Conservation (phyloP, 2,329 filamentous ascomycete species). For the Capronia epimyces region DNA sequence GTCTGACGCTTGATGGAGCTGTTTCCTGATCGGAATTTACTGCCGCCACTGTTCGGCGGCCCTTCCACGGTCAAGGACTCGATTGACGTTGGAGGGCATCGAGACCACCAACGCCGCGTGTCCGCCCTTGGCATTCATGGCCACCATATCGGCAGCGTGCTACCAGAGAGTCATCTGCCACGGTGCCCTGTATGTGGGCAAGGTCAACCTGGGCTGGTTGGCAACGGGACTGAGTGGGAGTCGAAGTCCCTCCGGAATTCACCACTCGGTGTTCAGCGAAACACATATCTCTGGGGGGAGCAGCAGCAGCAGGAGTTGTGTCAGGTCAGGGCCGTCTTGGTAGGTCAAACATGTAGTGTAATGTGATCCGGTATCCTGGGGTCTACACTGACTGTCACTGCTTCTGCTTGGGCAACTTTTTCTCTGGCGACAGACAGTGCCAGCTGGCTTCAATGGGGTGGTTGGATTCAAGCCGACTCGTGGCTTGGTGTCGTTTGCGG, state of each 20-base stretch:
- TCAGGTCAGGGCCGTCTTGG: slow-evolving; percentile 51
- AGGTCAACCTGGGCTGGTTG: slow-evolving; percentile 57
- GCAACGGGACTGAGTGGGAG: slow-evolving; percentile 58
- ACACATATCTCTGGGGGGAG: slow-evolving; percentile 54
- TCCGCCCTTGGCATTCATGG: slow-evolving; percentile 44
- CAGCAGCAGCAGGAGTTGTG: slow-evolving; percentile 52
- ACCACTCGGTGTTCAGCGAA: slow-evolving; percentile 47
- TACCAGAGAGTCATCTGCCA: slow-evolving; percentile 46
- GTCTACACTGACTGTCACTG: neutral
- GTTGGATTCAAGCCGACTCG: slow-evolving; percentile 31
- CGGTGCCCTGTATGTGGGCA: slow-evolving; percentile 54
- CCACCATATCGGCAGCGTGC: slow-evolving; percentile 44
- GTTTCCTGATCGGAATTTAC: slow-evolving; percentile 37
- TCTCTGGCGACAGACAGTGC: slow-evolving; percentile 43
- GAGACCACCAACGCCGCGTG: slow-evolving; percentile 48
- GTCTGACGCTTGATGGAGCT: slow-evolving; percentile 40
- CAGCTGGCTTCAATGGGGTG: slow-evolving; percentile 30
- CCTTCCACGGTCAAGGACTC: slow-evolving; percentile 49
- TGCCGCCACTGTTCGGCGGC: slow-evolving; percentile 47
- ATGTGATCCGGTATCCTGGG: neutral
- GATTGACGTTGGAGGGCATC: slow-evolving; percentile 43
- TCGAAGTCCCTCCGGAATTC: slow-evolving; percentile 54
- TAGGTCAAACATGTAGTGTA: slow-evolving; percentile 25
- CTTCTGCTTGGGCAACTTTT: slow-evolving; percentile 38
- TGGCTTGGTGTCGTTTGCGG: slow-evolving; percentile 28